phyloP scores from a whole-genome alignment of 73 alveolate species.

The Uronychia binucleata region DNA sequence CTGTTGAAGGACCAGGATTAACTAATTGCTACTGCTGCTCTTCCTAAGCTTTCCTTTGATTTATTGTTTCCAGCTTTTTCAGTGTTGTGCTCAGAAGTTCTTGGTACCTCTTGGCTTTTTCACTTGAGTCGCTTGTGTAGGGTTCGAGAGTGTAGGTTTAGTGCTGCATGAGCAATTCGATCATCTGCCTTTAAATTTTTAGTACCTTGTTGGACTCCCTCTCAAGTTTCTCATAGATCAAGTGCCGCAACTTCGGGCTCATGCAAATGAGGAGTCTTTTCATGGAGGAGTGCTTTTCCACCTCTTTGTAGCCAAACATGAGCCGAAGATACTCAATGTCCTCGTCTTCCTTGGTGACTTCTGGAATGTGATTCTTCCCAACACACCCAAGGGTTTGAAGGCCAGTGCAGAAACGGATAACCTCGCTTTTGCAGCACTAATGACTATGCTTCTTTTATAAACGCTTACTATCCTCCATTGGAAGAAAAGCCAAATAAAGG shows the following conservation, averaged over 20 bases:
- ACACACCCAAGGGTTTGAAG: constrained; percentile 37
- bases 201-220: background rate
- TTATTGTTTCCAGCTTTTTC: background rate
- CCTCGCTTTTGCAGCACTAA: constrained; percentile 60
- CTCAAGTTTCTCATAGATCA: background rate
- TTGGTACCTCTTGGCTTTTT: background rate
- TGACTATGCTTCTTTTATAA: constrained; percentile 5
- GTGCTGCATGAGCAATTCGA: background rate
- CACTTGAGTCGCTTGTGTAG: background rate
- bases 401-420: constrained; percentile 38
- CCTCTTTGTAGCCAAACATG: background rate
- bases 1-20: too few relatives aligned
- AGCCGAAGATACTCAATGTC: background rate
- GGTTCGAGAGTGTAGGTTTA: background rate
- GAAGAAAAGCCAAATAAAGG: constrained; percentile 26
- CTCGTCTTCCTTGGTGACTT: background rate
- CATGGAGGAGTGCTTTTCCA: background rate
- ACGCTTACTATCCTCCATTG: constrained; percentile 41
- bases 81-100: background rate
- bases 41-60: too few relatives aligned
- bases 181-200: background rate
- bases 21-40: too few relatives aligned
- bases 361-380: background rate
- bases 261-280: background rate
- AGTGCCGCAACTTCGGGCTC: background rate